Base-by-base conservation (phyloP, 495 filamentous ascomycete genomes). In the Penicillium paradoxum region DNA sequence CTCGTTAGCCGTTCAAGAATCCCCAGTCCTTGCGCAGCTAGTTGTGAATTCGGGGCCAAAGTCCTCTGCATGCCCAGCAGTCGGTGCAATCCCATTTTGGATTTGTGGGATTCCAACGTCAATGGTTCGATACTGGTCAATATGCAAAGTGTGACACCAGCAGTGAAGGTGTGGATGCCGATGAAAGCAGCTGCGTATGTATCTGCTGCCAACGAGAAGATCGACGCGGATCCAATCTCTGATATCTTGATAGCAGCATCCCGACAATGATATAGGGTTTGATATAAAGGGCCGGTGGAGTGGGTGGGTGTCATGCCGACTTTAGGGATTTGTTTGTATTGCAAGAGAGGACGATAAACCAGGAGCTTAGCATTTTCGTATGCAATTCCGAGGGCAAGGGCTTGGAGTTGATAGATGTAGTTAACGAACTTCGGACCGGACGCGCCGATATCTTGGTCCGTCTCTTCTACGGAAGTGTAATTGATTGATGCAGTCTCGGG, bases 131-230 rank as follows among this genome's bases (percentile, higher is more conserved):
- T 62, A 39, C 66, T 69, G 4, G 37, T 50, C n/a, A 69, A 42
- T 2, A 67, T 57, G 11, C 59, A 60, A n/a, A 67, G 46, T 11
- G 55, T 60, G 0, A 69, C 50, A 0, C 59, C 66, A 0, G 66
- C 64, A 0, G 66, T 69, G 47, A 69, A 69, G 0, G 60, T 64
- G 17, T 69, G 66, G n/a, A 69, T 65, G 2, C 57, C 47, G 7
- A 67, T 59, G 13, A 68, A 71, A 8, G 65, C 47, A 2, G 55
- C 63, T 1, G 67, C 65, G 30, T 71, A 68, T 2, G 67, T 68
- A 19, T 59, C 59, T 9, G 59, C 48, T 6, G 60, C 61, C 6
- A 67, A 56, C 1, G 39, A 33, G n/a, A 64, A 46, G 6, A 68
- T 53, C 0, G 63, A 32, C 0, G 33, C 54, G 0, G 30, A 30